Conservation (phyloP, 495 filamentous ascomycete species). For the Aspergillus nanangensis region DNA sequence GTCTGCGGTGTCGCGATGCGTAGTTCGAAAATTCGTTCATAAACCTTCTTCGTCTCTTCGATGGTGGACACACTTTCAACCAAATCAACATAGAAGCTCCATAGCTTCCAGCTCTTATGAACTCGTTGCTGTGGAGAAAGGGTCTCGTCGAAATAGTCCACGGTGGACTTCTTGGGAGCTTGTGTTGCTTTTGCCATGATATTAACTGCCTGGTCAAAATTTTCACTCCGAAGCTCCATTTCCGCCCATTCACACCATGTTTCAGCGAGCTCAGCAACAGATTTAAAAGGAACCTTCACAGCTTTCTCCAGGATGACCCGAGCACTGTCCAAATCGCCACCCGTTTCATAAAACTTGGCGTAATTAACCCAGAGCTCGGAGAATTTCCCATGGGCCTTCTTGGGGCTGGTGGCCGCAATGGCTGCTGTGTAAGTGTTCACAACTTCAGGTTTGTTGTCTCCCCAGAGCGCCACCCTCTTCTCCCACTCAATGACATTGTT, state of each 20-base stretch:
- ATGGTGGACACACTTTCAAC: conserved; percentile 90
- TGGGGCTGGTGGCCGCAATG: conserved; percentile 87
- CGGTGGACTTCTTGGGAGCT: conserved; percentile 87
- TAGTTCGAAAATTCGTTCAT: conserved; percentile 96
- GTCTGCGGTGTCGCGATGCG: conserved; percentile 97
- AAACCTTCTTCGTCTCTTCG: conserved; percentile 90
- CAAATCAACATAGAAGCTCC: conserved; percentile 99
- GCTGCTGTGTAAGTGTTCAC: conserved; percentile 95
- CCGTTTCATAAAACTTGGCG: conserved; percentile 93
- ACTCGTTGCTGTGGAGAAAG: conserved; percentile 92
- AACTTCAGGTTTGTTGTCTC: conserved; percentile 84
- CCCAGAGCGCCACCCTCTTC: conserved; percentile 92
- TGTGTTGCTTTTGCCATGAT: conserved; percentile 98
- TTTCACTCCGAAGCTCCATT: conserved; percentile 92
- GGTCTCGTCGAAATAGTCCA: conserved; percentile 97
- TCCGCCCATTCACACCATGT: conserved; percentile 99
- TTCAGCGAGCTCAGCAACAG: conserved; percentile 89
- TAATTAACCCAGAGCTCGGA: conserved; percentile 97
- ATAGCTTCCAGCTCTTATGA: conserved; percentile 99
- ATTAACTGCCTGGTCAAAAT: conserved; percentile 88
- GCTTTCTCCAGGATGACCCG: conserved; percentile 96
- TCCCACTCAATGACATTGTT: conserved; percentile 98
- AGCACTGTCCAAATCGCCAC: conserved; percentile 79
- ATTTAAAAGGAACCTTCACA: conserved; percentile 94
- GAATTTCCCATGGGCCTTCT: conserved; percentile 91